A percentile compares a stretch with the other conserved stretches of the same genome.
phyloP scores from a whole-genome alignment of 2,329 filamentous ascomycete species.

The Pseudomassariella vexata region DNA sequence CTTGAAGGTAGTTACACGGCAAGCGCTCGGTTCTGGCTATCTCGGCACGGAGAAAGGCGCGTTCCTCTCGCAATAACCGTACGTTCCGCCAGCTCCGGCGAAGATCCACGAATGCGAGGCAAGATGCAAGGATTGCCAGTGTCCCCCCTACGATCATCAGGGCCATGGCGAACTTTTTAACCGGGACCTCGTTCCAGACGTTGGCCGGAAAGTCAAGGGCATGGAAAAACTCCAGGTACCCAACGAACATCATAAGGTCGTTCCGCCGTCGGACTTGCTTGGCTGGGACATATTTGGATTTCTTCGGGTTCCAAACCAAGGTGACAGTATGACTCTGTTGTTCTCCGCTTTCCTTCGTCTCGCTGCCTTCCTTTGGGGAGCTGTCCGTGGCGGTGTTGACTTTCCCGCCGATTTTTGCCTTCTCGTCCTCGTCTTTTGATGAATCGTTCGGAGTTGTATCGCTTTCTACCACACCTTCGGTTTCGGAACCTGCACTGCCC shows the following conservation, averaged over 20 bases:
- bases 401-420: no score
- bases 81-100: constrained; percentile 39
- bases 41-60: constrained; percentile 21
- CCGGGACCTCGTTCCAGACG: constrained; percentile 47
- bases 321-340: no score
- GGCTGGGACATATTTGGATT: background rate
- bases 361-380: no score
- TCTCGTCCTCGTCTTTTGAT: no score
- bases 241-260: constrained; percentile 33
- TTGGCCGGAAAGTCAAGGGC: constrained; percentile 53
- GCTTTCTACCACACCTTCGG: no score
- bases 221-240: constrained; percentile 49
- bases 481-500: no score
- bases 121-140: constrained; percentile 34
- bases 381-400: no score
- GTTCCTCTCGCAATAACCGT: constrained; percentile 35
- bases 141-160: constrained; percentile 49
- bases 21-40: constrained; percentile 6
- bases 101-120: constrained; percentile 41
- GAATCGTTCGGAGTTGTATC: no score
- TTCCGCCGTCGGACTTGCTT: constrained; percentile 9
- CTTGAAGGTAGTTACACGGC: constrained; percentile 20
- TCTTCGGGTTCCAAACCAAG: no score
- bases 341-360: no score
- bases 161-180: constrained; percentile 39